Evolutionary conservation across 345 rosid species (phyloP).

Genomic region (Bruguiera parviflora): DNA sequence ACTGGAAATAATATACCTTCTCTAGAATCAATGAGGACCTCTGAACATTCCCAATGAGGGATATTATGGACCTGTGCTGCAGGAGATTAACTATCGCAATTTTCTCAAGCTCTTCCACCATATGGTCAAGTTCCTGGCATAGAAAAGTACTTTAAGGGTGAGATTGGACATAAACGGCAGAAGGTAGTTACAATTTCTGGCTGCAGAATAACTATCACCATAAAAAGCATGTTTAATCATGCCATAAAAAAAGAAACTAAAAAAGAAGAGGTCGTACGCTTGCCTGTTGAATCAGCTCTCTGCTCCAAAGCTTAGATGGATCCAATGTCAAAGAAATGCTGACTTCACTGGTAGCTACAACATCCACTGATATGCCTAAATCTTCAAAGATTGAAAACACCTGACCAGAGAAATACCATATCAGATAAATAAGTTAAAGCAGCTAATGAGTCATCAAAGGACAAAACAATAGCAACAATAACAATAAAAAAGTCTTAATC

Average conservation of each 20-base stretch:
- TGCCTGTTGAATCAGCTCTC: constrained; percentile 99
- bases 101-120: constrained; percentile 95
- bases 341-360: constrained; percentile 99
- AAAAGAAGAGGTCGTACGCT: constrained; percentile 30
- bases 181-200: background rate
- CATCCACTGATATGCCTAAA: constrained; percentile 94
- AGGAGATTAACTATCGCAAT: constrained; percentile 85
- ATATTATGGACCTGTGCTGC: constrained; percentile 86
- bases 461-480: constrained; percentile 1
- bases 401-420: constrained; percentile 29
- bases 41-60: constrained; percentile 92
- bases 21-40: constrained; percentile 88
- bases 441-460: constrained; percentile 1
- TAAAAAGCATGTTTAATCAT: background rate
- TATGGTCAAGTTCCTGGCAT: constrained; percentile 93
- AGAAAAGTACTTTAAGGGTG: background rate
- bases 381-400: constrained; percentile 97
- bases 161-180: constrained; percentile 10
- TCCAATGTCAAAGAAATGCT: constrained; percentile 94
- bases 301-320: constrained; percentile 96
- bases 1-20: constrained; percentile 49
- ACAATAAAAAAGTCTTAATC: too few species aligned
- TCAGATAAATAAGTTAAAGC: constrained; percentile 1
- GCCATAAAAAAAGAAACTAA: background rate
- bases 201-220: background rate